Percentiles rank a stretch among this genome's conserved stretches.
These are phyloP conservation scores for Zygoascus bituminiphila DNA, from an alignment of 805 yeast species.

Conservation along the genomic window DNA sequence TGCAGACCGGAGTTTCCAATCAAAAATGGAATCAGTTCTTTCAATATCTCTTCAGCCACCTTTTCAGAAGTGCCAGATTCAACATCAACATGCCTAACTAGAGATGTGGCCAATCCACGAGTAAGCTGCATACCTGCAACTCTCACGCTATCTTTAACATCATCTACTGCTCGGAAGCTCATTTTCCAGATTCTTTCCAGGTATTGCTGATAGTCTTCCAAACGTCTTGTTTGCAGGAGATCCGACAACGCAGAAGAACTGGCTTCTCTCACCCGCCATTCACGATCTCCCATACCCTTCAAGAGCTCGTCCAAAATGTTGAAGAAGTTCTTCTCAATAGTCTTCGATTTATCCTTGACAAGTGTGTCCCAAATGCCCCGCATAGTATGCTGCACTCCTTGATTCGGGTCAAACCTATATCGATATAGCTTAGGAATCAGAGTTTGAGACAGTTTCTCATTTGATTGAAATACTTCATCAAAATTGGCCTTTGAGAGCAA, in stretches of 20 bases:
- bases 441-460: conserved; percentile 45
- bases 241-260: conserved; percentile 65
- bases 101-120: conserved; percentile 51
- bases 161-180: conserved; percentile 87
- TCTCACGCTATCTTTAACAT: conserved; percentile 88
- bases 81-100: conserved; percentile 49
- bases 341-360: conserved; percentile 48
- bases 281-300: conserved; percentile 63
- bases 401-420: conserved; percentile 77
- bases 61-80: conserved; percentile 33
- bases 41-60: conserved; percentile 41
- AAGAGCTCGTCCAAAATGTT: conserved; percentile 58
- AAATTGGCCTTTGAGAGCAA: conserved; percentile 72
- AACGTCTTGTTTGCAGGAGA: conserved; percentile 52
- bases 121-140: conserved; percentile 68
- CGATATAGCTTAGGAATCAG: conserved; percentile 78
- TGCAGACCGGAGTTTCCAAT: conserved; percentile 70
- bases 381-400: conserved; percentile 73
- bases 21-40: conserved; percentile 65
- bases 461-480: conserved; percentile 48
- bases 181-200: conserved; percentile 66
- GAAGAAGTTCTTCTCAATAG: conserved; percentile 47
- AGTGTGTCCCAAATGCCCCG: conserved; percentile 77
- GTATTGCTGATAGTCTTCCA: conserved; percentile 36
- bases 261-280: conserved; percentile 93